Evolutionary conservation across 768 basidiomycete genomes (phyloP).

Genomic region (Rhodotorula kratochvilovae): DNA sequence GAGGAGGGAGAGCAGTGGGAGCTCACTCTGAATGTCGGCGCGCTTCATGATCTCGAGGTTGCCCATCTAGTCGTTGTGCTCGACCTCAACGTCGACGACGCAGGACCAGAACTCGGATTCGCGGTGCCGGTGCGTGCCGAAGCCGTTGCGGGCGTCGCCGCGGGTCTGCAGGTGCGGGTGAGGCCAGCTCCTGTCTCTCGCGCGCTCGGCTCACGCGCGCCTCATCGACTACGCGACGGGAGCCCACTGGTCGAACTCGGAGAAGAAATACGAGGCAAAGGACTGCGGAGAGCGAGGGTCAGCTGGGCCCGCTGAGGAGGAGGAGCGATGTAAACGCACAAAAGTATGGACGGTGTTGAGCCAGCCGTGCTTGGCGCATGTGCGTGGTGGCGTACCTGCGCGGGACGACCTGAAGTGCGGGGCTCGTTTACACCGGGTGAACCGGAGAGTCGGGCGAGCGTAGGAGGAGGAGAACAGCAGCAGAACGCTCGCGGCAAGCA

Average conservation of each 20-base stretch:
- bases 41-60: conserved; percentile 83
- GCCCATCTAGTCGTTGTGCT: conserved; percentile 86
- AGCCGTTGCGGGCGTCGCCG: conserved; percentile 69
- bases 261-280: conserved; percentile 59
- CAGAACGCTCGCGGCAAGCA: not conserved
- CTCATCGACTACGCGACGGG: conserved; percentile 83
- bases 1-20: too few species aligned
- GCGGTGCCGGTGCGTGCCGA: conserved; percentile 56
- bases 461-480: not conserved
- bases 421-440: not conserved
- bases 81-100: conserved; percentile 68
- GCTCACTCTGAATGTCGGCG: conserved; percentile 77
- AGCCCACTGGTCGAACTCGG: conserved; percentile 59
- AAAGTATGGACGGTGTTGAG: conserved; percentile 84
- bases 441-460: not conserved
- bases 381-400: conserved; percentile 63
- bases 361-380: conserved; percentile 76
- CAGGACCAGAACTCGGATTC: conserved; percentile 92
- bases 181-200: conserved; percentile 3
- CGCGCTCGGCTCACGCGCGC: not conserved
- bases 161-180: conserved; percentile 53
- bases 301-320: conserved; percentile 46
- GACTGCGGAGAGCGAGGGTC: conserved; percentile 32
- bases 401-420: conserved; percentile 37
- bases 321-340: conserved; percentile 55